A percentile compares a stretch with the other conserved stretches of the same genome.
These are phyloP conservation scores for Phytophthora pseudosyringae DNA, from an alignment of 352 stramenopile species.

Conservation along the genomic window DNA sequence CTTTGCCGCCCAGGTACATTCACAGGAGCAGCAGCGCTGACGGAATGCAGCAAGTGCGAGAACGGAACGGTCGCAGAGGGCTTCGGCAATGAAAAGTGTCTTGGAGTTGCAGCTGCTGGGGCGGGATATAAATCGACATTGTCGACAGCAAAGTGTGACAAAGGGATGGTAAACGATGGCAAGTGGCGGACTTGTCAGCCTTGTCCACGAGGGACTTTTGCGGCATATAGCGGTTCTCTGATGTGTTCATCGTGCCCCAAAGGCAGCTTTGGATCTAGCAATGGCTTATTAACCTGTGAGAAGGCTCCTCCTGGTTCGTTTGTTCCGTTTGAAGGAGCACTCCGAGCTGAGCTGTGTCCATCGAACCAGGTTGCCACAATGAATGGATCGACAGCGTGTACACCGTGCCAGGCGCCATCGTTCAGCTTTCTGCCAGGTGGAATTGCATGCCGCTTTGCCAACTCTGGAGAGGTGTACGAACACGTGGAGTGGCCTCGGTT, in stretches of 20 bases:
- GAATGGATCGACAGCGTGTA: conserved; percentile 38
- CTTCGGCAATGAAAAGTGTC: conserved; percentile 36
- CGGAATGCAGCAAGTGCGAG: conserved; percentile 40
- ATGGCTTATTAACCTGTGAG: conserved; percentile 35
- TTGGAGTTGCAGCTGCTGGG: conserved; percentile 26
- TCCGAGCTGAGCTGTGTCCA: conserved; percentile 36
- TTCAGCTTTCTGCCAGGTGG: conserved; percentile 46
- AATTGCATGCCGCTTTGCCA: conserved; percentile 32
- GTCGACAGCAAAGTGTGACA: conserved; percentile 31
- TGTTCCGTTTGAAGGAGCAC: conserved; percentile 38
- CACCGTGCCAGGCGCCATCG: conserved; percentile 31
- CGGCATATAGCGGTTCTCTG: conserved; percentile 6
- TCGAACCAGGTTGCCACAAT: conserved; percentile 27
- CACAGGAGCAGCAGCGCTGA: conserved; percentile 24
- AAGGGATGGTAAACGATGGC: conserved; percentile 50
- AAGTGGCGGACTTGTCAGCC: conserved; percentile 32
- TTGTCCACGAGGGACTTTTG: conserved; percentile 45
- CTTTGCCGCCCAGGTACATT: conserved; percentile 49
- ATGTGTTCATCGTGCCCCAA: conserved; percentile 38
- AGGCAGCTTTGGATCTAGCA: conserved; percentile 42
- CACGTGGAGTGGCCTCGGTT: conserved; percentile 42
- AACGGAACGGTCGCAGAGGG: conserved; percentile 40
- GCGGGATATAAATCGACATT: conserved; percentile 14
- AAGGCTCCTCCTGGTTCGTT: conserved; percentile 43
- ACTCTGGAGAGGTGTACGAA: conserved; percentile 53